Evolutionary conservation across 2,329 filamentous ascomycete species (phyloP).

Genomic region (Gnomoniopsis smithogilvyi): DNA sequence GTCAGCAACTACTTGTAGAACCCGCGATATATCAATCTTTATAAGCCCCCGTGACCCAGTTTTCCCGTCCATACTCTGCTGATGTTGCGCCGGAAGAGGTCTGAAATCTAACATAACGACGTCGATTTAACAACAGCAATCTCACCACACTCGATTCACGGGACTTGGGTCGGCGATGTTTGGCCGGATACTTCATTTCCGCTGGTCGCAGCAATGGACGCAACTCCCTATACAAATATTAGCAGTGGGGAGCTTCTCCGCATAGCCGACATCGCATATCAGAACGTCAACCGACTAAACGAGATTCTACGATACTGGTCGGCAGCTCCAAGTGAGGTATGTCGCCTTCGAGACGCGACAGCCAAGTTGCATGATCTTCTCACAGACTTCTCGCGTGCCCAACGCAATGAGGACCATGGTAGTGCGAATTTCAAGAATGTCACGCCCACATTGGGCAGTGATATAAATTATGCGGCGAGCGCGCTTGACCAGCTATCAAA

Average conservation of each 20-base stretch:
- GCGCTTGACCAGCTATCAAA: neutral
- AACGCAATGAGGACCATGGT: neutral
- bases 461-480: neutral
- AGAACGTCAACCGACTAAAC: neutral
- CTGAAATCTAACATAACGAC: too few species aligned
- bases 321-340: neutral
- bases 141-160: neutral
- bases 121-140: neutral
- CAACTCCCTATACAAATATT: neutral
- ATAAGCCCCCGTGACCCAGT: too few species aligned
- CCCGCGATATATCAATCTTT: too few species aligned
- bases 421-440: neutral
- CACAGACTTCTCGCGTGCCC: neutral
- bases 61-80: too few species aligned
- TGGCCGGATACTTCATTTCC: neutral
- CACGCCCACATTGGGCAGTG: neutral
- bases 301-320: neutral
- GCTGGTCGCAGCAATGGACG: neutral
- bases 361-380: neutral
- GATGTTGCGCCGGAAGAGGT: too few species aligned
- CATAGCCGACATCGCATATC: neutral
- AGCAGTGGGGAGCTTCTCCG: neutral
- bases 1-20: too few species aligned
- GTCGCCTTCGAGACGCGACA: neutral
- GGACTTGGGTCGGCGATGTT: neutral